Evolutionary conservation across 352 stramenopile genomes (phyloP), one percentile per base, ranked within the genome.

Genomic region (Phytophthora pseudosyringae): DNA sequence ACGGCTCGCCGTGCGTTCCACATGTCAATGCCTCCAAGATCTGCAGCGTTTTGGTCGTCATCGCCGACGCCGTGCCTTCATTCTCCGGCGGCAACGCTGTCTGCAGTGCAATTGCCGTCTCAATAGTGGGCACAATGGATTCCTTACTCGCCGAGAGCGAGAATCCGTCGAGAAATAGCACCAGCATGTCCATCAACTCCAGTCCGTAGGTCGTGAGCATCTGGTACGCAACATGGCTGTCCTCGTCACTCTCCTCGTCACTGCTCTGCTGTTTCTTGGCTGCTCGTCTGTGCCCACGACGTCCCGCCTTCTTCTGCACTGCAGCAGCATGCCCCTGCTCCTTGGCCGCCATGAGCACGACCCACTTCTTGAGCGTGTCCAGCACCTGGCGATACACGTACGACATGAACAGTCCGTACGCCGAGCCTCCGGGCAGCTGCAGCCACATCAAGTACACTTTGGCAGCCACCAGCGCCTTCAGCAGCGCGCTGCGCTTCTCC

Each of bases 371-470:
- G n/a, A 93, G 64, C 9, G 89, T 71, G 40, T 92, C 84, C 35
- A 96, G 54, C 50, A 92, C 81, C 56, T 94, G 83, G 5, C 86
- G 81, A 51, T 94, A 96, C 39, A 95, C 80, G 43, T 88, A 94
- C 11, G 88, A 72, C 81, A 95, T 94, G 65, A 95, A 96, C 3
- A 96, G 50, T 0, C 88, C 84, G 47, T 95, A 94, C 2, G 88
- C 87, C 0, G 86, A 83, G 0, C 85, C 86, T n/a, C 87, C 86
- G 6, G 86, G 88, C 29, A 95, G 49, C 60, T 94, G 86, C 13
- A 96, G 63, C 88, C 88, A 96, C 33, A 66, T 69, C 6, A 96
- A 55, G 41, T 96, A 96, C 4, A 90, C 59, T 51, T 91, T 93
- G 10, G 83, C 71, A 6, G 85, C 88, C 29, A 91, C 64, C 4